Percentiles rank a stretch among this genome's conserved stretches.
Conservation (phyloP, 345 rosid genomes). For the Jatropha curcas region DNA sequence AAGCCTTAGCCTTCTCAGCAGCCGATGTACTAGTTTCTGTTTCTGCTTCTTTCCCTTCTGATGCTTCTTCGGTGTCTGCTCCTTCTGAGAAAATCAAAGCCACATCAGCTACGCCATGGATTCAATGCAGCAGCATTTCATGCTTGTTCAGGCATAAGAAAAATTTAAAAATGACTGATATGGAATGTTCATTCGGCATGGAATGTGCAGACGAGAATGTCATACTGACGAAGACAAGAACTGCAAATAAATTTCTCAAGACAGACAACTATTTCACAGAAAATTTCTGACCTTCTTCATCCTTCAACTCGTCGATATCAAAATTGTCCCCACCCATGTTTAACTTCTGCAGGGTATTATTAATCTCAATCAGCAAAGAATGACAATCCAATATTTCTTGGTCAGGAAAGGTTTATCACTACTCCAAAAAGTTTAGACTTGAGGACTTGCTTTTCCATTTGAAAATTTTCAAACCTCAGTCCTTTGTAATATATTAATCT, state of each 20-base stretch:
- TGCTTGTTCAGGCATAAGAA: not conserved
- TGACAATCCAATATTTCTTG: not conserved
- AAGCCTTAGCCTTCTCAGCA: conserved; percentile 5
- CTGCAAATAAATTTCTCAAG: not conserved
- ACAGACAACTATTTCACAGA: not conserved
- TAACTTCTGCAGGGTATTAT: conserved; percentile 12
- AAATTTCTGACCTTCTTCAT: conserved; percentile 10
- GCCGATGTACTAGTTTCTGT: not conserved
- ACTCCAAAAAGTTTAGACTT: not conserved
- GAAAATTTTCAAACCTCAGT: not conserved
- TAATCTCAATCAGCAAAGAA: not conserved
- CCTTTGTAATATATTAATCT: not conserved
- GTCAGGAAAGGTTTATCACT: not conserved
- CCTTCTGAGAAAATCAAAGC: not conserved
- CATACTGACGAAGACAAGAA: not conserved
- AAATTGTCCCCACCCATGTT: conserved; percentile 10
- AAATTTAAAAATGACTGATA: not conserved
- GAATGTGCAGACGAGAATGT: not conserved
- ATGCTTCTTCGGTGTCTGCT: not conserved
- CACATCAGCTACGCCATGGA: not conserved
- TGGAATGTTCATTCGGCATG: too few relatives aligned
- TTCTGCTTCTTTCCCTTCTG: not conserved
- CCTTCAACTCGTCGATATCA: conserved; percentile 5
- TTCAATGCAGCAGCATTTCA: not conserved
- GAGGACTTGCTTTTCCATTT: not conserved